phyloP scores from a whole-genome alignment of 208 protist species.

The Leishmania arabica region DNA sequence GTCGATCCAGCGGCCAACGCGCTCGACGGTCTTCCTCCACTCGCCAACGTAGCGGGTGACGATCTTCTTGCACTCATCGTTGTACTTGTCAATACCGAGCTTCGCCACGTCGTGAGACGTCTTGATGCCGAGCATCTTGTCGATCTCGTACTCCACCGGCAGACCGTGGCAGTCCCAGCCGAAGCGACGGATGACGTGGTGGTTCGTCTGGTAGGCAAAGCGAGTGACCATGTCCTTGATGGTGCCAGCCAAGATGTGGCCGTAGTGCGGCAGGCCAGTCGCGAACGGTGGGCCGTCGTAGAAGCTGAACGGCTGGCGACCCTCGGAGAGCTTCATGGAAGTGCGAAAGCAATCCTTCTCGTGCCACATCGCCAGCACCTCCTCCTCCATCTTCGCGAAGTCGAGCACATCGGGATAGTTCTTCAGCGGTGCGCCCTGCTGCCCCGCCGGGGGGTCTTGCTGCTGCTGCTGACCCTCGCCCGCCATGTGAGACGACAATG shows the following conservation, averaged over 20 bases:
- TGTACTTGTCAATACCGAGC: slow-evolving; percentile 99
- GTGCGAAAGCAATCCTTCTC: slow-evolving; percentile 97
- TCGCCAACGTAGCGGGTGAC: slow-evolving; percentile 99
- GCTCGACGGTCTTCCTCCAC: slow-evolving; percentile 96
- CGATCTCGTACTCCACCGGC: slow-evolving; percentile 99
- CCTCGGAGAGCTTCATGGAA: slow-evolving; percentile 94
- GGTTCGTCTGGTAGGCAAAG: slow-evolving; percentile 98
- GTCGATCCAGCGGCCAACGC: slow-evolving; percentile 99
- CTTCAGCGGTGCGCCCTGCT: slow-evolving; percentile 24
- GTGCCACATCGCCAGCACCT: slow-evolving; percentile 95
- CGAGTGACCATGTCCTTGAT: slow-evolving; percentile 99
- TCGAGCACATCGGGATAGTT: slow-evolving; percentile 84
- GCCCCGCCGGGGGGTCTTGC: slow-evolving; percentile 18
- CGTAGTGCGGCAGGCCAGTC: slow-evolving; percentile 99
- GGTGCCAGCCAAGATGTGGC: slow-evolving; percentile 99
- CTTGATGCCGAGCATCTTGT: slow-evolving; percentile 96
- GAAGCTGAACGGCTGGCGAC: slow-evolving; percentile 92
- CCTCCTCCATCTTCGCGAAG: slow-evolving; percentile 95
- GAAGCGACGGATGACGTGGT: slow-evolving; percentile 98
- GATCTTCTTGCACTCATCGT: slow-evolving; percentile 97
- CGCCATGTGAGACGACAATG: slow-evolving; percentile 17
- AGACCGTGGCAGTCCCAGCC: slow-evolving; percentile 99
- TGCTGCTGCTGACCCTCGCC: slow-evolving; percentile 11
- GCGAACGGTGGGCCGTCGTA: slow-evolving; percentile 99
- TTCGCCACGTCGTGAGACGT: slow-evolving; percentile 95